These are phyloP conservation scores for Dendrostoma leiphaemia DNA, from an alignment of 2,329 filamentous ascomycete species.

Conservation along the genomic window DNA sequence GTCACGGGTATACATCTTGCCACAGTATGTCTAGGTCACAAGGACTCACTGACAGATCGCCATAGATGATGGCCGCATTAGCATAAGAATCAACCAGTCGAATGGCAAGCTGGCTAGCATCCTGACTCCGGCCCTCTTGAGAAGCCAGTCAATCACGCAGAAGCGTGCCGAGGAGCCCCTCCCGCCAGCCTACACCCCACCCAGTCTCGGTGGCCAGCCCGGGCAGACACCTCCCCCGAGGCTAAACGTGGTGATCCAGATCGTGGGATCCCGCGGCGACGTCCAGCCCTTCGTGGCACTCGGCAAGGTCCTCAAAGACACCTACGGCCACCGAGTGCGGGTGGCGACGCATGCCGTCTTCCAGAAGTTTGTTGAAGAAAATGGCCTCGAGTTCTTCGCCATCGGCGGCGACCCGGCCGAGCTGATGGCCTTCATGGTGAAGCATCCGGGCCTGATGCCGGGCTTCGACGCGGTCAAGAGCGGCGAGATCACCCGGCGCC, in stretches of 20 bases:
- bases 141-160: constrained; percentile 51
- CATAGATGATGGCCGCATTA: constrained; percentile 72
- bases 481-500: constrained; percentile 73
- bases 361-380: constrained; percentile 64
- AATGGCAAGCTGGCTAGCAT: constrained; percentile 64
- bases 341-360: constrained; percentile 73
- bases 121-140: constrained; percentile 59
- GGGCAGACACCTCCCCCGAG: constrained; percentile 54
- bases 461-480: constrained; percentile 73
- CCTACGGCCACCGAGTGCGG: constrained; percentile 69
- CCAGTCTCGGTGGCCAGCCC: constrained; percentile 65
- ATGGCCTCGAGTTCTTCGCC: constrained; percentile 71
- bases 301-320: constrained; percentile 61
- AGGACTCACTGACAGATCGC: constrained; percentile 7
- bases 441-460: constrained; percentile 83
- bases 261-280: constrained; percentile 72
- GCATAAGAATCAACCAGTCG: constrained; percentile 76
- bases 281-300: constrained; percentile 75
- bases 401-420: constrained; percentile 75
- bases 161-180: constrained; percentile 38
- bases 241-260: constrained; percentile 72
- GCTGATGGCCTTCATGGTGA: constrained; percentile 89
- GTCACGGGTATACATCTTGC: constrained; percentile 45
- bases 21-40: neutral
- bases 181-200: constrained; percentile 69